Evolutionary conservation across 2,329 filamentous ascomycete genomes (phyloP).

Genomic region (Aspergillus novofumigatus): DNA sequence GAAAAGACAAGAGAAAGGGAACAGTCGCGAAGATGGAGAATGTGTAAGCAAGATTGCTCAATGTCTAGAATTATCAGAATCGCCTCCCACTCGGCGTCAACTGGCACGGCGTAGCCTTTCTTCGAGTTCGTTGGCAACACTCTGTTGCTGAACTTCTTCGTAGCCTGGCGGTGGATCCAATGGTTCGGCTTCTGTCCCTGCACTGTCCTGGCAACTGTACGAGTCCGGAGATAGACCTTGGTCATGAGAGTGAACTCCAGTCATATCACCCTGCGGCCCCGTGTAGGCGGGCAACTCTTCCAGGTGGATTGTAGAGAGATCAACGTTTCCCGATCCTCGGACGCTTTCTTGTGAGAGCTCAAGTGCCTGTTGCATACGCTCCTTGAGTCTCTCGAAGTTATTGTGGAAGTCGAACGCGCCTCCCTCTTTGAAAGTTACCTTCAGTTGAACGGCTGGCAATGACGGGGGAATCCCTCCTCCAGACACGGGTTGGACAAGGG

Average conservation of each 20-base stretch:
- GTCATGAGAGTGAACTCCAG: constrained; percentile 2
- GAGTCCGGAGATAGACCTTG: constrained; percentile 8
- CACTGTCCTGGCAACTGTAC: constrained; percentile 18
- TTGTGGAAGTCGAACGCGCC: constrained; percentile 90
- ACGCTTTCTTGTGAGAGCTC: constrained; percentile 47
- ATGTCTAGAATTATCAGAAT: not conserved
- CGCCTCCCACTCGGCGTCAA: constrained; percentile 10
- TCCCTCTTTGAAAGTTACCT: constrained; percentile 87
- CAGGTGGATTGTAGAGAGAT: constrained; percentile 65
- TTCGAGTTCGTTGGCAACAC: constrained; percentile 70
- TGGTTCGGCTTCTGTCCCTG: constrained; percentile 38
- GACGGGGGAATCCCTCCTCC: constrained; percentile 77
- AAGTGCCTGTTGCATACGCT: constrained; percentile 74
- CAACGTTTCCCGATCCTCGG: constrained; percentile 46
- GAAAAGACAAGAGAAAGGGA: not conserved
- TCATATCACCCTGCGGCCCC: constrained; percentile 45
- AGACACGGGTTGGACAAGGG: constrained; percentile 71
- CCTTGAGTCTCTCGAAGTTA: constrained; percentile 77
- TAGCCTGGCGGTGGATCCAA: constrained; percentile 85
- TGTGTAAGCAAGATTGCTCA: not conserved
- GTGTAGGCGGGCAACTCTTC: constrained; percentile 89
- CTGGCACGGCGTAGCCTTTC: constrained; percentile 43
- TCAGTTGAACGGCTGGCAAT: constrained; percentile 70
- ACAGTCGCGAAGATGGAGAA: not conserved
- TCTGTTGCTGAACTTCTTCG: constrained; percentile 82